Base-by-base conservation (phyloP, 2,329 filamentous ascomycete species). In the Fusarium penzigii region DNA sequence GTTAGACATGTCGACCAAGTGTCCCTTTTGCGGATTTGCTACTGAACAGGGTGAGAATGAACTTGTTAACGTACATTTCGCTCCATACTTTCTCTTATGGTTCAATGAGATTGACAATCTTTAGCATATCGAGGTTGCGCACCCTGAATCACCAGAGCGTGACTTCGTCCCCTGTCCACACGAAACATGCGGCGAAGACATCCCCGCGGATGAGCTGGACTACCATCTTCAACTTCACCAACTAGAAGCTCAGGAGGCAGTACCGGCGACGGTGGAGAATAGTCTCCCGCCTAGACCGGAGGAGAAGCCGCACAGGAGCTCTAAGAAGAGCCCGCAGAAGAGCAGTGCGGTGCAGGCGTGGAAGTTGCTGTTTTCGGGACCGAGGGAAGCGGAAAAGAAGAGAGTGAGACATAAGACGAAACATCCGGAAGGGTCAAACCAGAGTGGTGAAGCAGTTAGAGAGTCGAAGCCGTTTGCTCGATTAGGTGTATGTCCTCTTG, bases 161-260 rank as follows among this genome's bases (percentile, higher is more conserved):
- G 54, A 58, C 3, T 29, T 55, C 1, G 47, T 61, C 4, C 17
- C 49, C 29, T 66, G 64, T 42, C 62, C 62, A 2, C 53, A 61
- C 25, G 77, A 81, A 14, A 79, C 76, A 17, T 89, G 86, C 63
- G 81, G 80, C 32, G 85, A 89, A 65, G 66, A 75, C n/a, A 42
- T 66, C 34, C 29, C 48, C n/a, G 46, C 46, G 7, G 62, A 63
- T n/a, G 64, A 66, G 29, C 41, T 66, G 42, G 53, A 53, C 16
- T 62, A 53, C 34, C 64, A 66, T 36, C 48, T 65, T 4, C 57
- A 65, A 44, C 63, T 65, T 29, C 64, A 66, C 48, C 56, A 61
- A 45, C 62, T 66, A 20, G 63, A 66, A 42, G 55, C 52, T 4
- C 51, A 57, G 32, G 63, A 54, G 29, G 52, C 50, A 9, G 48